These are phyloP conservation scores for Mycena latifolia DNA, from an alignment of 768 basidiomycete genomes.

Conservation along the genomic window DNA sequence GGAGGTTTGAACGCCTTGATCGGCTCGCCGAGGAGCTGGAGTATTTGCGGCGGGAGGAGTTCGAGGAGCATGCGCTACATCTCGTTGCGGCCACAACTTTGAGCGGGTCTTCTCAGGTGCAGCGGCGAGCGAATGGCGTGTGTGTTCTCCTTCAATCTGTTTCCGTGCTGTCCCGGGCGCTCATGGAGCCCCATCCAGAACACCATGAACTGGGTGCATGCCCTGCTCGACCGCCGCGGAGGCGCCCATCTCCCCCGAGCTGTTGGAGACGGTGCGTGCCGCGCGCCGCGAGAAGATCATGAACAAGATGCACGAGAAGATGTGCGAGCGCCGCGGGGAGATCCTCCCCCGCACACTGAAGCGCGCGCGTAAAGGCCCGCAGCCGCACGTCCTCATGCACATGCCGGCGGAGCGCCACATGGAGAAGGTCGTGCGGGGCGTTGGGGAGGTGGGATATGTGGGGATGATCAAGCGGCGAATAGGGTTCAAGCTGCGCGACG, in stretches of 20 bases:
- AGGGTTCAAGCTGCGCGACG: constrained; percentile 60
- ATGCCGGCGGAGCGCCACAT: constrained; percentile 60
- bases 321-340: constrained; percentile 75
- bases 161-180: too few species aligned
- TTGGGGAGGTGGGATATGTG: constrained; percentile 79
- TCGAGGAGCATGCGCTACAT: constrained; percentile 33
- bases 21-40: constrained; percentile 45
- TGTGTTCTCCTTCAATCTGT: too few species aligned
- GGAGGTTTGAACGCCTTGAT: constrained; percentile 53
- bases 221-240: constrained; percentile 45
- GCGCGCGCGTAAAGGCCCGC: constrained; percentile 68
- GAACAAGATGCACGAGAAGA: constrained; percentile 74
- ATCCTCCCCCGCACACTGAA: constrained; percentile 59
- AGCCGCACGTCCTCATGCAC: constrained; percentile 66
- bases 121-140: constrained; percentile 54
- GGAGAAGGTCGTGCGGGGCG: constrained; percentile 65
- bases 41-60: constrained; percentile 50
- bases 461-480: constrained; percentile 69
- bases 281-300: constrained; percentile 71
- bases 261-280: constrained; percentile 61
- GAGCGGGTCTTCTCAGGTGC: constrained; percentile 39
- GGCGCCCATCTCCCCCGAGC: constrained; percentile 59
- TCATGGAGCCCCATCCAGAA: constrained; percentile 50
- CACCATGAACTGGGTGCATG: constrained; percentile 45
- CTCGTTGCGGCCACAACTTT: constrained; percentile 2